A percentile compares a stretch with the other conserved stretches of the same genome.
phyloP scores from a whole-genome alignment of 331 rosid species.

The Spiraea crenata region DNA sequence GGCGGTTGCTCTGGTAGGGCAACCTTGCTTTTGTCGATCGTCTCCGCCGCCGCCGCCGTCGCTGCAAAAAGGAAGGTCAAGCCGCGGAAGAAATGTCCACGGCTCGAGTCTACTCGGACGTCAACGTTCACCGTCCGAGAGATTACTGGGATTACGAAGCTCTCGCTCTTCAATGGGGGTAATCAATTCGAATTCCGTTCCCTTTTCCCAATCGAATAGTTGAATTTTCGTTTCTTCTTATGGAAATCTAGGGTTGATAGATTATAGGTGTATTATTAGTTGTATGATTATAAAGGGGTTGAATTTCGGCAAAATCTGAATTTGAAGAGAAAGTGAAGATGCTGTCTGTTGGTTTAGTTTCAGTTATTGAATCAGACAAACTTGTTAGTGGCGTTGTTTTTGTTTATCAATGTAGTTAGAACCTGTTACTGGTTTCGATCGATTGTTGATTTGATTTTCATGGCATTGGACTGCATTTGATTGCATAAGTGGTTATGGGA shows the following conservation, averaged over 20 bases:
- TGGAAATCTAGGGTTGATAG: slow-evolving; percentile 9
- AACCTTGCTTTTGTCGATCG: background rate
- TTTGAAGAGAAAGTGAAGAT: background rate
- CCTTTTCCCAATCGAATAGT: background rate
- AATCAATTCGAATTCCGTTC: background rate
- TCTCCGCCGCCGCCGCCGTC: background rate
- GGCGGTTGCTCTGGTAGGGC: slow-evolving; percentile 7
- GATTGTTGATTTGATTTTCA: background rate
- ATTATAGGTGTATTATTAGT: background rate
- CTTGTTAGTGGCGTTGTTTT: background rate
- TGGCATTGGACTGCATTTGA: background rate
- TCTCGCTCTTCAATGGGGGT: slow-evolving; percentile 49
- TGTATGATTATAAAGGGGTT: background rate
- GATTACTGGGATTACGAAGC: slow-evolving; percentile 60
- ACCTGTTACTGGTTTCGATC: background rate
- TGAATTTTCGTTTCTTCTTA: background rate
- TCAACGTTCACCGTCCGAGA: slow-evolving; percentile 44
- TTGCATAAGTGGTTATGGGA: background rate
- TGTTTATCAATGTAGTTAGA: background rate
- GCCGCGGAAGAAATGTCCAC: slow-evolving; percentile 31
- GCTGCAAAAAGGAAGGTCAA: background rate
- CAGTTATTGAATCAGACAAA: background rate
- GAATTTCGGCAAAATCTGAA: background rate
- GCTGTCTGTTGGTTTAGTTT: background rate
- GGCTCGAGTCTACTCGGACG: slow-evolving; percentile 49